Base-by-base conservation (phyloP, 805 yeast genomes). In the Brettanomyces naardenensis region DNA sequence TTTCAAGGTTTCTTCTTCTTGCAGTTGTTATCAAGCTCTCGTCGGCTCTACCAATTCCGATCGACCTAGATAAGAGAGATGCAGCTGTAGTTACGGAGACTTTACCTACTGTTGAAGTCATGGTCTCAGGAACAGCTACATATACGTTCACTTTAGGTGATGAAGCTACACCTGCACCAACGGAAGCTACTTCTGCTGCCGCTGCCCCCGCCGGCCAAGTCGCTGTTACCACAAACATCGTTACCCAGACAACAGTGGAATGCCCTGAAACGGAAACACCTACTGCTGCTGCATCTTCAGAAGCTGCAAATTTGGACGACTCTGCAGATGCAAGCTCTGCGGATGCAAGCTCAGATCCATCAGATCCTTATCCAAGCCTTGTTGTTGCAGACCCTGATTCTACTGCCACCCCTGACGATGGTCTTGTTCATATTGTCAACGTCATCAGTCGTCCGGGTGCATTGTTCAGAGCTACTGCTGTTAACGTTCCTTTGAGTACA, bases 81-180 rank as follows among this genome's bases (percentile, higher is more conserved):
- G 69, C 75, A 1, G 26, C 26, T 23, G 11, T 23, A 9, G 75
- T 71, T 30, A 71, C 77, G 11, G 57, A 68, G 15, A 60, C 63
- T 45, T 59, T 71, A 41, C 78, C 79, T 19, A 67, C 76, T 15
- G 78, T 74, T 28, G 69, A 72, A 44, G 56, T 74, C 14, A 59
- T 71, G 31, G 65, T 74, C 36, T 71, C 75, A 6, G 64, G 70
- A 49, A 77, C 74, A 34, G 70, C 60, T 29, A 69, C 75, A 28
- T 71, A 64, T 45, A 73, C 79, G 13, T 49, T 53, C 41, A 75
- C 80, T 19, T 52, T 64, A 17, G 18, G 21, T 15, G 10, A 13
- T 17, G 31, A n/a, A n/a, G 17, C 19, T 15, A 30, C 33, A 13
- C 6, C 21, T 30, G n/a, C 33, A 9, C 7, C 33, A 7, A 19